These are phyloP conservation scores for Termitomyces eurrhizus DNA, from an alignment of 768 basidiomycete genomes.

Conservation along the genomic window DNA sequence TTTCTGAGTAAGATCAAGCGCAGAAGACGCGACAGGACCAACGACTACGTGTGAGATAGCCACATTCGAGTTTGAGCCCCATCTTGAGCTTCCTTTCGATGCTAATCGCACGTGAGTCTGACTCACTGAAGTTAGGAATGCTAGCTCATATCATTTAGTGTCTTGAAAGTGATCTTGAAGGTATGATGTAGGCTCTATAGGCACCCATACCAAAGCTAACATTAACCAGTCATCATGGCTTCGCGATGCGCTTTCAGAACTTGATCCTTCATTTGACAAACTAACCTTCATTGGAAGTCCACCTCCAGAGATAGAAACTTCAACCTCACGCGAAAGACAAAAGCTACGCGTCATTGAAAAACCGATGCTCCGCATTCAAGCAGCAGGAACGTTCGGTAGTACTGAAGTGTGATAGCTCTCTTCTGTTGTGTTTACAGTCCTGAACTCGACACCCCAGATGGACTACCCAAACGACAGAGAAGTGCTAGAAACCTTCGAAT, in stretches of 20 bases:
- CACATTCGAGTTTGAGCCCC: conserved; percentile 81
- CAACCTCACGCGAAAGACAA: conserved; percentile 18
- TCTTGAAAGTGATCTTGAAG: conserved; percentile 84
- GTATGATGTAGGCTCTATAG: conserved; percentile 27
- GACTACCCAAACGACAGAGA: conserved; percentile 94
- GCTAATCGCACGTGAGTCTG: conserved; percentile 51
- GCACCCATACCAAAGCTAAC: background rate
- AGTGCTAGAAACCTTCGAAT: conserved; percentile 89
- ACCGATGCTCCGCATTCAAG: conserved; percentile 77
- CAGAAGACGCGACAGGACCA: conserved; percentile 76
- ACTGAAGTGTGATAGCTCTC: conserved; percentile 56
- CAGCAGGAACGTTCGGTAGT: conserved; percentile 77
- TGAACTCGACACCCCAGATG: conserved; percentile 50
- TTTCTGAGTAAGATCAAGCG: conserved; percentile 32
- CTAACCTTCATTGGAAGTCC: conserved; percentile 83
- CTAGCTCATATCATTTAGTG: conserved; percentile 34
- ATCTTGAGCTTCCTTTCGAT: conserved; percentile 78
- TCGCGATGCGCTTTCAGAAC: conserved; percentile 85
- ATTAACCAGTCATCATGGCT: conserved; percentile 77
- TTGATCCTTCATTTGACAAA: conserved; percentile 85
- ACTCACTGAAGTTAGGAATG: background rate
- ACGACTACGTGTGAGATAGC: conserved; percentile 85
- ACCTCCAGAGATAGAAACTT: conserved; percentile 25
- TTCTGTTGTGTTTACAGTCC: conserved; percentile 1
- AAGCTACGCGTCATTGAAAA: conserved; percentile 28